Conservation (phyloP, 305 asterid species). For the Andrographis paniculata region DNA sequence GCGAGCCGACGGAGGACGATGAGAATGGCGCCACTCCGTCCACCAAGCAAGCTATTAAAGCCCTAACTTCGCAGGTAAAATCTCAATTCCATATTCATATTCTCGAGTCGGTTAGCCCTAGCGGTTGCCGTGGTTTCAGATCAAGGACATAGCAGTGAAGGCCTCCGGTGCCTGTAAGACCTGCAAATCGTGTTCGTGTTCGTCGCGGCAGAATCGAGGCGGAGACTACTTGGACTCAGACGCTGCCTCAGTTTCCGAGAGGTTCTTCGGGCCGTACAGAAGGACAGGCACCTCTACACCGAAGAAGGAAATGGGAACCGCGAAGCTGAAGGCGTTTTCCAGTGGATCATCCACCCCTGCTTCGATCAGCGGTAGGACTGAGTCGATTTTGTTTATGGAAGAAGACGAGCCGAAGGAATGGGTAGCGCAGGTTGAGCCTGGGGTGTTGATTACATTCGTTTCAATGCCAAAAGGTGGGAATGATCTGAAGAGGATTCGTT, state of each 20-base stretch:
- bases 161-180: conserved; percentile 89
- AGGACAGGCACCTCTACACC: conserved; percentile 59
- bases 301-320: conserved; percentile 54
- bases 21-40: conserved; percentile 51
- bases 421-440: conserved; percentile 98
- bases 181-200: conserved; percentile 90
- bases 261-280: conserved; percentile 52
- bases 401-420: conserved; percentile 85
- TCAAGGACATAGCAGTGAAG: conserved; percentile 88
- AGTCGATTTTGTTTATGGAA: conserved; percentile 62
- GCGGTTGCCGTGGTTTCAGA: conserved; percentile 26
- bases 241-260: conserved; percentile 50
- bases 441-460: conserved; percentile 80
- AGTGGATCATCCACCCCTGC: conserved; percentile 87
- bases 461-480: conserved; percentile 84
- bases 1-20: conserved; percentile 47
- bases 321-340: conserved; percentile 58
- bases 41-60: conserved; percentile 60
- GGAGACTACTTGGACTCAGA: conserved; percentile 44
- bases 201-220: conserved; percentile 31
- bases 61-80: conserved; percentile 74
- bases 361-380: conserved; percentile 75
- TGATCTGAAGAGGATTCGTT: conserved; percentile 84
- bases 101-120: neutral
- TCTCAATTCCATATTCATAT: neutral